Evolutionary conservation across 1,284 basidiomycete genomes (phyloP).

Genomic region (Sparassis latifolia): DNA sequence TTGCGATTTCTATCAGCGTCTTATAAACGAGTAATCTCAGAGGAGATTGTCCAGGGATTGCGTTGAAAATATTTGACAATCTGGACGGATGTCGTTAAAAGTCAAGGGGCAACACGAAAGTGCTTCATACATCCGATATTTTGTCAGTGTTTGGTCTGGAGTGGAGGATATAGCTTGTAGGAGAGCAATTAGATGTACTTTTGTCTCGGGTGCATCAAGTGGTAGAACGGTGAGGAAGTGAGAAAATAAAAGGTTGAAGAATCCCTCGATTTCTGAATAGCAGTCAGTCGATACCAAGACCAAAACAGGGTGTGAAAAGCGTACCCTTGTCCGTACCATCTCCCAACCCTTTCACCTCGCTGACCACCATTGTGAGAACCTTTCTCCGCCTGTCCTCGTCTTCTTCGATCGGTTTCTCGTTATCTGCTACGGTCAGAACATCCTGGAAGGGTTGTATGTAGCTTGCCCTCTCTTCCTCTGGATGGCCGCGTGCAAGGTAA

Average conservation of each 20-base stretch:
- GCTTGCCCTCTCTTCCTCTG: conserved; percentile 61
- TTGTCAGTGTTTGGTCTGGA: conserved; percentile 44
- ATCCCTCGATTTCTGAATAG: conserved; percentile 72
- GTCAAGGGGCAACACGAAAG: background rate
- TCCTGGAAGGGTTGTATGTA: conserved; percentile 66
- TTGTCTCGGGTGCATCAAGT: conserved; percentile 46
- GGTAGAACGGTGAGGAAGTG: conserved; percentile 60
- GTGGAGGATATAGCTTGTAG: conserved; percentile 51
- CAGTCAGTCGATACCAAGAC: conserved; percentile 1
- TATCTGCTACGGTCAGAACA: conserved; percentile 47
- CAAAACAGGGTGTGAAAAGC: conserved; percentile 15
- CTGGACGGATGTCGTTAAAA: conserved; percentile 34
- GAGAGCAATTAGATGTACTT: conserved; percentile 41
- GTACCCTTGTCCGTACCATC: conserved; percentile 71
- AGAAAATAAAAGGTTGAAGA: conserved; percentile 74
- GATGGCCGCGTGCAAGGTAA: conserved; percentile 63
- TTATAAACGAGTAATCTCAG: conserved; percentile 64
- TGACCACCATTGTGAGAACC: conserved; percentile 52
- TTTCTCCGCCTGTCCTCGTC: conserved; percentile 45
- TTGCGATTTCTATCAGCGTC: conserved; percentile 61
- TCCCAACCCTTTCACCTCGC: conserved; percentile 60
- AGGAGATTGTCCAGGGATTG: conserved; percentile 62
- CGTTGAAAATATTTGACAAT: conserved; percentile 85
- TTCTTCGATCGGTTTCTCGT: conserved; percentile 45
- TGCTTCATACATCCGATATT: conserved; percentile 61